Evolutionary conservation across 2,329 filamentous ascomycete species (phyloP).

Genomic region (Phyllosticta citrichinensis): DNA sequence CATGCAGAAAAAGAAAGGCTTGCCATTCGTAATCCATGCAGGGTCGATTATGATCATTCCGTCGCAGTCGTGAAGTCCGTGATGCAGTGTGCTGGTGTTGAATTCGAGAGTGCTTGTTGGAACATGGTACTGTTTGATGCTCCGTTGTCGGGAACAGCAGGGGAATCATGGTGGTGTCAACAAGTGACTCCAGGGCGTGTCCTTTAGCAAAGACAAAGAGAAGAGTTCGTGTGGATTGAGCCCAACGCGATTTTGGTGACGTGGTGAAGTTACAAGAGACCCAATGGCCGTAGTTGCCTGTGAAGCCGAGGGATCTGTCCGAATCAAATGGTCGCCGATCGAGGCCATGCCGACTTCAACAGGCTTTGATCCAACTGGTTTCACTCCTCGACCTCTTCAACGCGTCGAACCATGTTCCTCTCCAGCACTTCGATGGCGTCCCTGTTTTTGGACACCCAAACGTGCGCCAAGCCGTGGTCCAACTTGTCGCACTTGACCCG

Average conservation of each 20-base stretch:
- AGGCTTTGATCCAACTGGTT: not conserved
- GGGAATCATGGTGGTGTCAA: not conserved
- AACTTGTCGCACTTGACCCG: constrained; percentile 33
- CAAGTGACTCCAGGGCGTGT: not conserved
- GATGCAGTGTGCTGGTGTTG: not conserved
- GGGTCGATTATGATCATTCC: not conserved
- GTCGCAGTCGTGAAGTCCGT: not conserved
- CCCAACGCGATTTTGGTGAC: no score
- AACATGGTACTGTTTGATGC: not conserved
- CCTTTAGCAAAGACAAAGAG: not conserved
- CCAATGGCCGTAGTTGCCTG: no score
- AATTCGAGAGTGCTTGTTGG: not conserved
- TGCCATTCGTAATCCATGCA: not conserved
- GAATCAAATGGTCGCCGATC: no score
- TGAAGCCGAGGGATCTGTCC: no score
- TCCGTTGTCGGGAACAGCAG: not conserved
- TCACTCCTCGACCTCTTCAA: not conserved
- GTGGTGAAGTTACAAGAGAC: no score
- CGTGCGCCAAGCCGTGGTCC: not conserved
- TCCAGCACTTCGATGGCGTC: not conserved
- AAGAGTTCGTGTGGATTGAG: no score
- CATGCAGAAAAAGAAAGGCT: not conserved
- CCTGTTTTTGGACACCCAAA: not conserved
- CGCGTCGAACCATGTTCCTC: not conserved
- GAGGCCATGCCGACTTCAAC: no score